Evolutionary conservation across 257 asterid genomes (phyloP), one percentile per base, ranked within the genome.

Genomic region (Oldenlandia corymbosa): DNA sequence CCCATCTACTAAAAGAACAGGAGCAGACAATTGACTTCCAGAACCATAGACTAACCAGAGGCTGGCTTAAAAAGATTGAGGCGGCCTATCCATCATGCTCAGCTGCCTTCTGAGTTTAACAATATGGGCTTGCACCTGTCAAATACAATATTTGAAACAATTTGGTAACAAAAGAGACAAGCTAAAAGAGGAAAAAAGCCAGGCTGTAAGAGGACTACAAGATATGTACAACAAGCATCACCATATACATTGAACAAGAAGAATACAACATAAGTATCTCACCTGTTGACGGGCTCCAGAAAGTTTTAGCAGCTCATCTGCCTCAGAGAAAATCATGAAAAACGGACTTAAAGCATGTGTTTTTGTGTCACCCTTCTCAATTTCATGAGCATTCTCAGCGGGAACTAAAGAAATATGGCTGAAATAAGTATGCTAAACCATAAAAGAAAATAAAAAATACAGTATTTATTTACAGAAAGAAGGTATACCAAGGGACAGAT

Each of bases 241-340:
- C n/a, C n/a, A n/a, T 58, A 49, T 21, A 48, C 7, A 13, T 31
- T 8, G 8, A 11, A 13, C 37, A 36, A 23, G 50, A 23, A 58
- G 32, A 24, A 23, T 31, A 23, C 31, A 37, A 1, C 27, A 30
- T 30, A 31, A 50, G 26, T 20, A 47, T 21, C 64, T 66, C 57
- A 88, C 95, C 91, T 75, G 90, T 71, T 88, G 91, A 55, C 94
- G 90, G 71, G 94, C 90, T 67, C 78, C 87, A 21, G 95, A 79
- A 68, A 85, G 91, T 68, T 83, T 83, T 65, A 85, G 76, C 51
- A 85, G 87, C 79, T 88, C 95, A 69, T 85, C 95, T 55, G 94
- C 94, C 84, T 88, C 94, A 1, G 95, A 88, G 82, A 85, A 88
- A 76, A 80, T 85, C 72, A 66, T 57, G 69, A 83, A 88, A 91